These are phyloP conservation scores for Candida methanosorbosa DNA, from an alignment of 805 yeast species.

Conservation along the genomic window DNA sequence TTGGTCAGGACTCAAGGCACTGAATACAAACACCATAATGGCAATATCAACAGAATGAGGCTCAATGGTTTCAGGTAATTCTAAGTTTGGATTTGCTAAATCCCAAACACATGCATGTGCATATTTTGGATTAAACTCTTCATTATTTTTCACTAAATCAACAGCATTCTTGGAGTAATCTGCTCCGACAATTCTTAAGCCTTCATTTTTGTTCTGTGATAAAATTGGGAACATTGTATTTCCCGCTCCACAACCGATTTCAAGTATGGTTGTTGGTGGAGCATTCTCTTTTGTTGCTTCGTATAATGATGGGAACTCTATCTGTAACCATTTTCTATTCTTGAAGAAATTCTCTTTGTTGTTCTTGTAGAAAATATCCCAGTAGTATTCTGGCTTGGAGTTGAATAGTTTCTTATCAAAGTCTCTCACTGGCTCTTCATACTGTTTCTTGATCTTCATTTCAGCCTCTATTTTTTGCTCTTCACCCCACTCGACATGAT, in stretches of 20 bases:
- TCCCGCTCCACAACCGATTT: conserved; percentile 98
- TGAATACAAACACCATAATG: conserved; percentile 91
- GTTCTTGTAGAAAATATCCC: conserved; percentile 91
- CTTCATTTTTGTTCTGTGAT: conserved; percentile 72
- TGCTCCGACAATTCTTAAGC: conserved; percentile 68
- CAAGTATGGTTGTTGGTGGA: conserved; percentile 69
- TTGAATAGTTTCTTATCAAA: conserved; percentile 75
- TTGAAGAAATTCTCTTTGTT: conserved; percentile 92
- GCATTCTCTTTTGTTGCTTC: conserved; percentile 66
- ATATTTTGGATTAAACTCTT: conserved; percentile 45
- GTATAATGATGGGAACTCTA: conserved; percentile 84
- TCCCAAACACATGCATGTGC: conserved; percentile 95
- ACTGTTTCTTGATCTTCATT: conserved; percentile 64
- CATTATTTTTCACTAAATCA: conserved; percentile 64
- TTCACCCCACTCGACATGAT: conserved; percentile 96
- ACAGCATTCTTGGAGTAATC: conserved; percentile 90
- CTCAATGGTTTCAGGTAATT: conserved; percentile 77
- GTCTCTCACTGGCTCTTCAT: conserved; percentile 77
- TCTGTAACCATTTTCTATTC: conserved; percentile 91
- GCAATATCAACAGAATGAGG: conserved; percentile 81
- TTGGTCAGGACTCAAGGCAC: conserved; percentile 86
- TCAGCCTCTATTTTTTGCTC: conserved; percentile 75
- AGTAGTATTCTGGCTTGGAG: conserved; percentile 81
- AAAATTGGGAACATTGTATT: conserved; percentile 91
- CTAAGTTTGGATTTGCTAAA: conserved; percentile 65